Conservation (phyloP, 1,139 yeast species). For the Nakaseomyces glabratus region DNA sequence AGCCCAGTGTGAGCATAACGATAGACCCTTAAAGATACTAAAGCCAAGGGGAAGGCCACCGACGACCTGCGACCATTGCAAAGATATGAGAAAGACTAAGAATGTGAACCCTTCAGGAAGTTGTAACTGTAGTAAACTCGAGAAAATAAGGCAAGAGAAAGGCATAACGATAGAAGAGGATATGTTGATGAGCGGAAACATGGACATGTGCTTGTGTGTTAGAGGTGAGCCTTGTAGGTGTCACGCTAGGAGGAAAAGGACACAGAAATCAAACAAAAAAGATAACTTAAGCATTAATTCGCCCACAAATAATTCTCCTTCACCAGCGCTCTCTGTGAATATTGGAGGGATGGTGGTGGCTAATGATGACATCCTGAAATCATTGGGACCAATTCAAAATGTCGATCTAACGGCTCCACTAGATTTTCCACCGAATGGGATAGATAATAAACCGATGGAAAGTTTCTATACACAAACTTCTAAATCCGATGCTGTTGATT, state of each 20-base stretch:
- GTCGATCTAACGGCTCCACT: no score
- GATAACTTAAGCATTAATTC: no score
- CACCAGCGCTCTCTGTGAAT: no score
- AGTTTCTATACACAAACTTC: no score
- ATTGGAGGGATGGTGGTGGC: no score
- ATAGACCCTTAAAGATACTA: constrained; percentile 78
- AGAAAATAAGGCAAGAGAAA: constrained; percentile 28
- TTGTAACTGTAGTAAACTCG: constrained; percentile 60
- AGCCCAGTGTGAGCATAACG: constrained; percentile 82
- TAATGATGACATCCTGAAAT: background rate
- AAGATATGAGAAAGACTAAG: constrained; percentile 62
- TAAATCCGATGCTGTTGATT: no score
- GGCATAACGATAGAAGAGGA: constrained; percentile 13
- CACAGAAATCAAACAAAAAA: constrained; percentile 3
- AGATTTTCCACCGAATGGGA: no score
- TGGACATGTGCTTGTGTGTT: constrained; percentile 26
- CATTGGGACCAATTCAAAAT: constrained; percentile 2
- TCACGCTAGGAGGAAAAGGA: constrained; percentile 7
- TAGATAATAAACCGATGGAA: no score
- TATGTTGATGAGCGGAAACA: constrained; percentile 2
- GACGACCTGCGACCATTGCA: constrained; percentile 82
- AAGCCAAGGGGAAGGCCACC: constrained; percentile 95
- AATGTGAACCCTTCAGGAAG: constrained; percentile 53
- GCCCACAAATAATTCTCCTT: no score
- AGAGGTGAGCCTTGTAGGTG: constrained; percentile 8